Conservation (phyloP, 1,139 yeast species). For the Torulaspora globosa region DNA sequence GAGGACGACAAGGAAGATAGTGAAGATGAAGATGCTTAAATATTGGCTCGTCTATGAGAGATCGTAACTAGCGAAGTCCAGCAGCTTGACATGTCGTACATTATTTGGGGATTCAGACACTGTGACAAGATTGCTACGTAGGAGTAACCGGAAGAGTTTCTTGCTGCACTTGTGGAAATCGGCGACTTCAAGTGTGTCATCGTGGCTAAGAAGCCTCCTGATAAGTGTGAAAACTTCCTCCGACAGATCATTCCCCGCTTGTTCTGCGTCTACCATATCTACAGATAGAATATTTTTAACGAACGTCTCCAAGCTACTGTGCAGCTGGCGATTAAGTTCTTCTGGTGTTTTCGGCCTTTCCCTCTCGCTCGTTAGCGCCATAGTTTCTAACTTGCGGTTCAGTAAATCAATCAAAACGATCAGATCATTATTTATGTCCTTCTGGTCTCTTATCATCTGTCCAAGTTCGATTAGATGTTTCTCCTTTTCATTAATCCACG, state of each 20-base stretch:
- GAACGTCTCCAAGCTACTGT: slow-evolving; percentile 11
- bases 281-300: slow-evolving; percentile 15
- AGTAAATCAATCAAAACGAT: slow-evolving; percentile 8
- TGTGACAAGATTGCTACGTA: slow-evolving; percentile 14
- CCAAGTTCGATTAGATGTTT: slow-evolving; percentile 9
- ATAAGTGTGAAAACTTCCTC: slow-evolving; percentile 8
- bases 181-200: slow-evolving; percentile 14
- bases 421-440: slow-evolving; percentile 9
- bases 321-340: slow-evolving; percentile 9
- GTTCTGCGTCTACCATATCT: slow-evolving; percentile 12
- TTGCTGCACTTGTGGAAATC: slow-evolving; percentile 20
- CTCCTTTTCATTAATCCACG: slow-evolving; percentile 14
- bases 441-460: slow-evolving; percentile 20
- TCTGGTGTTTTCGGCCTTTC: slow-evolving; percentile 10
- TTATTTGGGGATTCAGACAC: slow-evolving; percentile 6
- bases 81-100: slow-evolving; percentile 10
- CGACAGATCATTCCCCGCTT: slow-evolving; percentile 7
- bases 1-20: slow-evolving; percentile 35
- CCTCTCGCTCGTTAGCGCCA: slow-evolving; percentile 4
- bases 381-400: slow-evolving; percentile 1
- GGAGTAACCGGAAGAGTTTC: slow-evolving; percentile 16
- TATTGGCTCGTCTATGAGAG: background rate
- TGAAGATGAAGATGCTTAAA: slow-evolving; percentile 1
- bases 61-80: slow-evolving; percentile 13
- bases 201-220: slow-evolving; percentile 17